Evolutionary conservation across 306 rosid species (phyloP), one percentile per base, ranked within the genome.

Genomic region (Acacia confusa): DNA sequence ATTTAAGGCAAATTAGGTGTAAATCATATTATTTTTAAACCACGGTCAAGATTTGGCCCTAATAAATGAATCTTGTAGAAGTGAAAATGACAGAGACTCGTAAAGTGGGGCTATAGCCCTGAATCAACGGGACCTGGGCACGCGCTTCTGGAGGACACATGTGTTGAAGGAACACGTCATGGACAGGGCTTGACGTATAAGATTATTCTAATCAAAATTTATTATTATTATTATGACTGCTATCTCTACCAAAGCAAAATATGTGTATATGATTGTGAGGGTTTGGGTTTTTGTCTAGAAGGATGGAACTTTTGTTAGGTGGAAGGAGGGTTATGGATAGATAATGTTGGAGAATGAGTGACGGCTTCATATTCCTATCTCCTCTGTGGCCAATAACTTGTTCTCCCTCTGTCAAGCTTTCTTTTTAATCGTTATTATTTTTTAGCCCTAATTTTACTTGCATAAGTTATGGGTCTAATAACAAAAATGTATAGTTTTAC

Each of bases 341-440:
- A 77, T 79, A 85, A 86, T 85, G 97, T 92, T 89, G 95, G 93
- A 88, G 90, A 91, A 95, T 92, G 99, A 95, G 99, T 95, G 95
- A 95, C 97, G 98, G 97, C 94, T 93, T 87, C 19, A 87, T 87
- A 88, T 88, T 95, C 97, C 92, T 84, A n/a, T n/a, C 78, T 43
- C 58, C 69, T 82, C 82, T 73, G n/a, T 69, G 82, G 79, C 87
- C 94, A 91, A 86, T 91, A 64, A 89, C 91, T 91, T 82, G 40
- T 67, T 77, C 81, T 10, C 64, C 9, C 64, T 22, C n/a, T 53
- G 20, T 53, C 61, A 53, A 53, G 61, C 61, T 53, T 57, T 50
- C 81, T 69, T 76, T 61, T 27, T 17, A 34, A 2, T 66, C 41
- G 4, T 32, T 7, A 1, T 32, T 7, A 1, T 65, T 3, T 8